Conservation (phyloP, 2,329 filamentous ascomycete genomes). For the Dichotomopilus funicola region DNA sequence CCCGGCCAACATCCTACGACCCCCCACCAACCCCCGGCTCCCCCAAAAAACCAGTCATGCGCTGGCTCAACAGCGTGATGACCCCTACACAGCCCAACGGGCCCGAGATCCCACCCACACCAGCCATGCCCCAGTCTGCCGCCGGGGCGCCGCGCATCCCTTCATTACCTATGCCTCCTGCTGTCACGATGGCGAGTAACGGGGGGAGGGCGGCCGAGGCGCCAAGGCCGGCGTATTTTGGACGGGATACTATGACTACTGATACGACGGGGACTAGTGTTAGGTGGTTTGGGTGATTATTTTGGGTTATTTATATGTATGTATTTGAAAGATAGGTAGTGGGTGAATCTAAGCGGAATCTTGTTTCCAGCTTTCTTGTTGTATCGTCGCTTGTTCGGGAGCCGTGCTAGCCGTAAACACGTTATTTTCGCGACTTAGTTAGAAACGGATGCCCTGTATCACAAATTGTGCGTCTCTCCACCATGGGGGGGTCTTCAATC, state of each 20-base stretch:
- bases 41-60: constrained; percentile 12
- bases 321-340: neutral
- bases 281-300: constrained; percentile 11
- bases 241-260: constrained; percentile 17
- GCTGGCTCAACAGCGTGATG: constrained; percentile 18
- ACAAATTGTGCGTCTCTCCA: too few relatives aligned
- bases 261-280: constrained; percentile 14
- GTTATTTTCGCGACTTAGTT: too few relatives aligned
- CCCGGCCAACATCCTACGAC: neutral
- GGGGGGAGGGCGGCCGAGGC: constrained; percentile 3
- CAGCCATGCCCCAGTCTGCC: constrained; percentile 1
- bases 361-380: neutral
- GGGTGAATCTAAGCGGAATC: neutral
- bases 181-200: neutral
- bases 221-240: constrained; percentile 10
- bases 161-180: too few relatives aligned
- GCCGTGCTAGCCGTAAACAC: neutral
- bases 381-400: neutral
- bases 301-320: too few relatives aligned
- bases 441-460: too few relatives aligned
- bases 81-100: constrained; percentile 16
- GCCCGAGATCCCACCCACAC: constrained; percentile 13
- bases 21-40: neutral
- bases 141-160: neutral
- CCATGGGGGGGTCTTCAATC: too few relatives aligned